Evolutionary conservation across 148 eudicot species (phyloP).

Genomic region (Cornus suecica): DNA sequence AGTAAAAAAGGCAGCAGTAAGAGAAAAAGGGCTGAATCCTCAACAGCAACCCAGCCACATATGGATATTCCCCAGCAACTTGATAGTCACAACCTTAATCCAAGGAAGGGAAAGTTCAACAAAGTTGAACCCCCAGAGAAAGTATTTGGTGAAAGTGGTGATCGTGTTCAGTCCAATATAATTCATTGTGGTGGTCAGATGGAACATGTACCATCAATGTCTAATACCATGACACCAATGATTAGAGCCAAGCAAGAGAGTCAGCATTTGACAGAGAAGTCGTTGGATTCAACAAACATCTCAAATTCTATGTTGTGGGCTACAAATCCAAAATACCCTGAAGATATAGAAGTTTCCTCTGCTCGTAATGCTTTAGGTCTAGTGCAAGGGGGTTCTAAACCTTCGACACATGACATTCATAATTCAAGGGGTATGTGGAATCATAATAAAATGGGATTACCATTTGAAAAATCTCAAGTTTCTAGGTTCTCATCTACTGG

Average conservation of each 20-base stretch:
- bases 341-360: conserved; percentile 29
- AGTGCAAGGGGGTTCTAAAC: conserved; percentile 21
- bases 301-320: conserved; percentile 9
- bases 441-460: conserved; percentile 14
- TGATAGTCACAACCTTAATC: conserved; percentile 36
- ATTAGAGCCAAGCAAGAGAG: conserved; percentile 14
- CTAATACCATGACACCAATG: conserved; percentile 13
- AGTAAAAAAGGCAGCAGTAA: conserved; percentile 39
- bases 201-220: conserved; percentile 12
- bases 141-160: conserved; percentile 13
- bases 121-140: conserved; percentile 41
- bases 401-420: conserved; percentile 10
- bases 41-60: conserved; percentile 39
- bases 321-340: conserved; percentile 7
- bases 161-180: conserved; percentile 18
- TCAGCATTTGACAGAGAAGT: conserved; percentile 9
- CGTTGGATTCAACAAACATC: conserved; percentile 11
- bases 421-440: conserved; percentile 24
- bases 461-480: conserved; percentile 20
- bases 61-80: conserved; percentile 38
- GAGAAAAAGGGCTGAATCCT: conserved; percentile 55
- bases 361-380: conserved; percentile 16
- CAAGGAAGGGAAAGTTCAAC: conserved; percentile 39
- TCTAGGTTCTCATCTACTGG: conserved; percentile 18
- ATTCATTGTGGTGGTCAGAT: conserved; percentile 20